Conservation (phyloP, 73 alveolate genomes). For the Tetrahymena borealis region DNA sequence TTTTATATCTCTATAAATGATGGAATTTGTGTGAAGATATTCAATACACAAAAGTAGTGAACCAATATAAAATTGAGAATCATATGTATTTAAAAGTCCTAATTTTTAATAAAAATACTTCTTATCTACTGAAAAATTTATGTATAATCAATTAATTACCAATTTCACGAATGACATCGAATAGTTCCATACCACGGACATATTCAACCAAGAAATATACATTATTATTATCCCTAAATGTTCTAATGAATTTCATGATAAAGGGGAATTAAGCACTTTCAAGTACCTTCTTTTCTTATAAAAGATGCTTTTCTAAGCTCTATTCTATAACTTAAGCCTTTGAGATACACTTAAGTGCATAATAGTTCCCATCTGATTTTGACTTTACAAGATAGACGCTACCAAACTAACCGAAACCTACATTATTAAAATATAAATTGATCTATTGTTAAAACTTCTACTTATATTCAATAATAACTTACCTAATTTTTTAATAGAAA, state of each 20-base stretch:
- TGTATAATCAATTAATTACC: background rate
- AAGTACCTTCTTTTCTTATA: constrained; percentile 29
- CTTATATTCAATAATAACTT: background rate
- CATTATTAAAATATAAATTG: background rate
- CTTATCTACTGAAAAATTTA: background rate
- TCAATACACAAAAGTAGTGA: constrained; percentile 51
- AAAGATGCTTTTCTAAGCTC: constrained; percentile 11
- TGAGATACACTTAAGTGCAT: constrained; percentile 32
- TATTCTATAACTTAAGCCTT: constrained; percentile 5
- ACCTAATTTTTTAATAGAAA: constrained; percentile 43
- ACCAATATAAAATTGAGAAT: constrained; percentile 53
- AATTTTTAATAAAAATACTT: background rate
- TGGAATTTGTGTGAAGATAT: constrained; percentile 56
- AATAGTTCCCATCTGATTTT: background rate
- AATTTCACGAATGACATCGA: constrained; percentile 37
- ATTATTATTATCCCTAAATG: constrained; percentile 35
- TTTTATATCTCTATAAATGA: constrained; percentile 61
- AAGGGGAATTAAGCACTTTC: constrained; percentile 11
- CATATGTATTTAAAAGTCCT: constrained; percentile 48
- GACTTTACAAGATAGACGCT: constrained; percentile 15
- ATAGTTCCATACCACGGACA: constrained; percentile 29
- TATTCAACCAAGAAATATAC: constrained; percentile 30
- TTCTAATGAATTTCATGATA: constrained; percentile 9
- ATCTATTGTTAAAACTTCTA: background rate
- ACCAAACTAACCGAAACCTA: constrained; percentile 36